These are phyloP conservation scores for Aquilaria yunnanensis DNA, from an alignment of 345 rosid genomes.

Conservation along the genomic window DNA sequence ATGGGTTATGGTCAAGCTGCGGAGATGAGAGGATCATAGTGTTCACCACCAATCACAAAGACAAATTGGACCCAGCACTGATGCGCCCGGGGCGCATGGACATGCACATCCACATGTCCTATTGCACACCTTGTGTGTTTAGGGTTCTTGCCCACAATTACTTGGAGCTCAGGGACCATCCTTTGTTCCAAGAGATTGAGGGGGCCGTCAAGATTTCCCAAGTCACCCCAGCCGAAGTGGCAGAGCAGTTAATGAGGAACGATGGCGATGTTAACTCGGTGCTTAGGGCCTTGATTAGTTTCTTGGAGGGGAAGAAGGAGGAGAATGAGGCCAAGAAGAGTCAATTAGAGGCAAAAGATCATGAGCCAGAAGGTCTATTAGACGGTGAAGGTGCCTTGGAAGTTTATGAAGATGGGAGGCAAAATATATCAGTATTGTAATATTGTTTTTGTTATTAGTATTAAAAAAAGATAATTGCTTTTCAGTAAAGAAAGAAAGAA, in stretches of 20 bases:
- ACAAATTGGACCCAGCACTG: conserved; percentile 40
- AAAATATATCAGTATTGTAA: too few species aligned
- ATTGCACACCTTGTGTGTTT: conserved; percentile 33
- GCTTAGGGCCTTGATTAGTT: conserved; percentile 20
- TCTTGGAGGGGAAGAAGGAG: conserved; percentile 23
- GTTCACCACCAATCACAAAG: conserved; percentile 42
- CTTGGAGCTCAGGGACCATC: conserved; percentile 26
- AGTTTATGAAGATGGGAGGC: background rate
- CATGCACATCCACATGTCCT: conserved; percentile 45
- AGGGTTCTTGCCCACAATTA: conserved; percentile 33
- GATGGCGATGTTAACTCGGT: conserved; percentile 14
- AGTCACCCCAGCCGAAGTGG: conserved; percentile 50
- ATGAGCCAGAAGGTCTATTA: background rate
- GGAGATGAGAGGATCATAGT: conserved; percentile 46
- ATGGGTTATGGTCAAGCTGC: conserved; percentile 46
- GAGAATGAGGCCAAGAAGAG: conserved; percentile 14
- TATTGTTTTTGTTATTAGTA: background rate
- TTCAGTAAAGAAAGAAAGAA: too few species aligned
- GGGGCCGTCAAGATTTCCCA: conserved; percentile 19
- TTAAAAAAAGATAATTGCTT: background rate
- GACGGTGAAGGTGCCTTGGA: conserved; percentile 6
- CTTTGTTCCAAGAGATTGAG: conserved; percentile 26
- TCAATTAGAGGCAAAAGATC: background rate
- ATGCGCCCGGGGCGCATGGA: conserved; percentile 56
- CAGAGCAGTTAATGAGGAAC: conserved; percentile 41